Conservation (phyloP, 106 monocot species). For the Ottelia alismoides region DNA sequence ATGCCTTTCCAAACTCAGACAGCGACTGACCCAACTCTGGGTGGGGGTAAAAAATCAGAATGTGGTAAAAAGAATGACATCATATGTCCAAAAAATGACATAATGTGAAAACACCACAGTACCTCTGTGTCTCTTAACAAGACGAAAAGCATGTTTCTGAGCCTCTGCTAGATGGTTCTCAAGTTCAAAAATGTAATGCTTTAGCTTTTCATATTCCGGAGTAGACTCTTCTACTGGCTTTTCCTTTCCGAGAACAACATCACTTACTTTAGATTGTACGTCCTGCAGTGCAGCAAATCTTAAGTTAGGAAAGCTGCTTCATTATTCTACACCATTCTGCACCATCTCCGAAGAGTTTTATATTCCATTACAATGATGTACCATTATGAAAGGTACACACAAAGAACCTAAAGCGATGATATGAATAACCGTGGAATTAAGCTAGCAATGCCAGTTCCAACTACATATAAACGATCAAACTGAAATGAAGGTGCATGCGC, state of each 20-base stretch:
- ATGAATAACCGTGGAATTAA: no score
- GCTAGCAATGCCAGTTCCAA: no score
- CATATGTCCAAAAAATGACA: no score
- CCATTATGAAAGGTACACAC: no score
- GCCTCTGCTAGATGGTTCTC: conserved; percentile 95
- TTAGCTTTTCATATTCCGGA: conserved; percentile 94
- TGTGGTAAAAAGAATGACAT: background rate
- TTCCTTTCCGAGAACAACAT: conserved; percentile 97
- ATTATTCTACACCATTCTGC: no score
- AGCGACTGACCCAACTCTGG: conserved; percentile 87
- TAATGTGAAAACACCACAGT: no score
- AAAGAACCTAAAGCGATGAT: no score
- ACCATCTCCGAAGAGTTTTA: no score
- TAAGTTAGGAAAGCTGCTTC: no score
- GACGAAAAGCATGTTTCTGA: conserved; percentile 91
- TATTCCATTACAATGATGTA: no score
- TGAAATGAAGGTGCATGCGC: no score
- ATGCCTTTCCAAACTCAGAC: conserved; percentile 91
- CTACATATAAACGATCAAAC: no score
- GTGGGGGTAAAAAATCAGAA: background rate
- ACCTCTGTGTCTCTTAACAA: conserved; percentile 96
- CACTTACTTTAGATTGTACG: conserved; percentile 93
- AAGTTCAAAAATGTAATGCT: conserved; percentile 81
- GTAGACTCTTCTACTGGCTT: conserved; percentile 90
- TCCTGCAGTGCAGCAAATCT: conserved; percentile 41